A percentile compares a stretch with the other conserved stretches of the same genome.
These are phyloP conservation scores for Monosporascus ibericus DNA, from an alignment of 2,329 filamentous ascomycete genomes.

Conservation along the genomic window DNA sequence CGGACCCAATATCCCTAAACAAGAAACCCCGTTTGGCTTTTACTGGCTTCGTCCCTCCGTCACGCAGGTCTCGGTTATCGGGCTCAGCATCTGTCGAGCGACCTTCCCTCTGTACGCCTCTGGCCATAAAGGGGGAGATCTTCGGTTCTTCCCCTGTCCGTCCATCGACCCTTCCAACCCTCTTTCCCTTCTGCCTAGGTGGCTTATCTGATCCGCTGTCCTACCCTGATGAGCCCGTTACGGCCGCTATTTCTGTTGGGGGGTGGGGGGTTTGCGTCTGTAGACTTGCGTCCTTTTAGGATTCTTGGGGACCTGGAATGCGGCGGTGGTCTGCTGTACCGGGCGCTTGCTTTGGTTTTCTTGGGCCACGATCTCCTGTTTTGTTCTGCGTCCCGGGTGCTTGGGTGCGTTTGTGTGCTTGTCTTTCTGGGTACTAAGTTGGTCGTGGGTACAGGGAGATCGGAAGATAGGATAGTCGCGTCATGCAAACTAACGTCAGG, in stretches of 20 bases:
- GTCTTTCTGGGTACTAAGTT: not conserved
- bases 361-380: not conserved
- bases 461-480: not conserved
- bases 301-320: too few species aligned
- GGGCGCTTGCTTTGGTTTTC: not conserved
- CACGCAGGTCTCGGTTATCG: not conserved
- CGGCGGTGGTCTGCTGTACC: not conserved
- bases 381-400: not conserved
- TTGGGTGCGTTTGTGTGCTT: not conserved
- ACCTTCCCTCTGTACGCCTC: not conserved
- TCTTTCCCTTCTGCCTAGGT: too few species aligned
- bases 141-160: too few species aligned
- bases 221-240: too few species aligned
- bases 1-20: too few species aligned
- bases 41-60: not conserved
- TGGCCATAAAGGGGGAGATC: too few species aligned
- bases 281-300: too few species aligned
- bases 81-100: not conserved
- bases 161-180: too few species aligned
- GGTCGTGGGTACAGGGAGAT: not conserved
- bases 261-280: too few species aligned
- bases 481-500: not conserved
- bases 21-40: too few species aligned
- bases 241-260: too few species aligned
- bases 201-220: too few species aligned